Evolutionary conservation across 768 basidiomycete species (phyloP), one percentile per base, ranked within the genome.

Genomic region (Kwoniella sp.): DNA sequence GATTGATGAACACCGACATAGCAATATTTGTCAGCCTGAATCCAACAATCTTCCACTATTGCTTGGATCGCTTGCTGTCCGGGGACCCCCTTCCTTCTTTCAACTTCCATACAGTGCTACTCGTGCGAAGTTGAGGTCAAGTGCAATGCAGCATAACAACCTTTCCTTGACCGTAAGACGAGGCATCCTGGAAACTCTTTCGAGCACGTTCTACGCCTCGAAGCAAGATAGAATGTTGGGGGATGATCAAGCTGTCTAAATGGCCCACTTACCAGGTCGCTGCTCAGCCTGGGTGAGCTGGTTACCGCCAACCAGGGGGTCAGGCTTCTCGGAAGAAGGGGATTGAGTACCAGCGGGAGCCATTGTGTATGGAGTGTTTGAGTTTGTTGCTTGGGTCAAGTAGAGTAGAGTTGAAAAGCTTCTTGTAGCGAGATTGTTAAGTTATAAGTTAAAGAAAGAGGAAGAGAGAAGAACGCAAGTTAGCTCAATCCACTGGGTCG

Each of bases 261-360:
- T n/a, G 4, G 40, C 17, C 40, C 1, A 62, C 67, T 48, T 44
- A 68, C 67, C 63, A 60, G 63, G 63, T 58, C 67, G 30, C 44
- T 68, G 67, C 55, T 68, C 55, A 57, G 67, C 67, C 26, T 65
- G 64, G 27, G 58, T 68, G 51, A 61, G 49, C 49, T 68, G 67
- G 40, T 61, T 61, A 21, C 47, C 58, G 22, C 57, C 59, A 10
- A 64, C 57, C 22, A 59, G 44, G 17, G 54, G 58, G 40, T 64
- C 67, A 13, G 58, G 54, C 55, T 65, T 64, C 54, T 52, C 63
- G 17, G 40, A 57, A 24, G 55, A 64, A 49, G 63, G 67, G 21
- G 63, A 61, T 48, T 65, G 66, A 44, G 47, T 58, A 25, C 61
- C 58, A 17, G 44, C 26, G n/a, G 59, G 12, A 48, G 67, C 55